Base-by-base conservation (phyloP, 1,139 yeast genomes). In the Trichomonascaceae sp. region DNA sequence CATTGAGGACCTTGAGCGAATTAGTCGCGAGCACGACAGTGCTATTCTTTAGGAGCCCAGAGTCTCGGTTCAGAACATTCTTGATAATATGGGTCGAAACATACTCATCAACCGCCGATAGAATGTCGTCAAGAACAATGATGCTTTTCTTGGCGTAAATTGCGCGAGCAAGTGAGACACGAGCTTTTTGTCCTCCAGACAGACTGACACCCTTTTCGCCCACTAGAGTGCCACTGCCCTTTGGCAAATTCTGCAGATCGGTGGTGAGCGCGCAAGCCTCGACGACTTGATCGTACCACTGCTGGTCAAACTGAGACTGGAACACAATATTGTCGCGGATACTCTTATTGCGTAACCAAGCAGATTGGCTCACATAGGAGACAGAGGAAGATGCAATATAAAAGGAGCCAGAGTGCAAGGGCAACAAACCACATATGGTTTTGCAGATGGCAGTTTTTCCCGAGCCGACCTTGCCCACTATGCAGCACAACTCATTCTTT, bases 171-270 rank as follows among this genome's bases (percentile, higher is more conserved):
- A 84, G 64, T 4, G 89, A 71, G 18, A 82, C 67, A 49, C 95
- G 69, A 0, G 94, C 93, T 59, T 80, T 82, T 55, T 84, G 95
- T 16, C 95, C 95, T 34, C 95, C 95, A 15, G 93, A 79, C 37
- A 84, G 64, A 3, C 92, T 76, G 37, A 84, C 30, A 30, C 37
- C 37, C 25, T 80, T 80, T 55, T 84, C 94, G 33, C 95, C 95
- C 36, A 84, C 93, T 44, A 77, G 70, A 1, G 95, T 82, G 33
- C 65, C 70, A 50, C 82, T 93, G 13, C 92, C 89, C 51, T 80
- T 80, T 0, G 92, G 82, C 35, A 84, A 65, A 26, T 76, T 67
- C 32, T 66, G 68, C 38, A 84, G 56, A 56, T 84, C 95, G 5
- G 71, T 71, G 6, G 62, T 49, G 42, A 84, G 65, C 28, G 84